Evolutionary conservation across 1,284 basidiomycete genomes (phyloP), one percentile per base, ranked within the genome.

Genomic region (Ceratobasidium sp.): DNA sequence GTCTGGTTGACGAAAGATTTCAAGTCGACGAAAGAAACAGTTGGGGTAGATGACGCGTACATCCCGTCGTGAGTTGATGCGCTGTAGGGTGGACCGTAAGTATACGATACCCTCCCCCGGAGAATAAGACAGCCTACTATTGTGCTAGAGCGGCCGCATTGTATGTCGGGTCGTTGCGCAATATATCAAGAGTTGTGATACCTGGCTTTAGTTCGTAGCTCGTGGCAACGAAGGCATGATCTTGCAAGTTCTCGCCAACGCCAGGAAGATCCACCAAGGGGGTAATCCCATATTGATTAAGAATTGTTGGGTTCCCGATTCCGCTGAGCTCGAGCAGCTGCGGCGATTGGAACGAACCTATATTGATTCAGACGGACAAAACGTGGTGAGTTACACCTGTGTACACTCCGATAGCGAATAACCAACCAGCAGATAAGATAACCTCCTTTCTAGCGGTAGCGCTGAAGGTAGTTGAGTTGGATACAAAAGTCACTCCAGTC

Each of bases 301-400:
- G 79, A 1, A 85, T 80, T 7, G 77, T 75, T 44, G 81, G 76
- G 60, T 84, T 82, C 0, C 88, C 88, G 65, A 88, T 82, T 8
- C 87, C 87, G 11, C 85, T 87, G n/a, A 87, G 81, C 76, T 88
- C 81, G 2, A 89, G 82, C 4, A 88, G 78, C 33, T 85, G 84
- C 19, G 87, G 86, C 5, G 85, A 84, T 33, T 84, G 82, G 63
- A 88, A 80, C 0, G 83, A 53, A 36, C 75, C 75, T 75, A 22
- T 5, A 9, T n/a, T 22, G n/a, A 57, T 11, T 41, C 36, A 31
- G 9, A n/a, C 11, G 11, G 36, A 11, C 11, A 41, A 41, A 41
- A 41, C 11, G 36, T 41, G 11, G 36, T 41, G 4, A 41, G 36
- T 41, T 41, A 11, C 36, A 41, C 6, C 4, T 11, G 11, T 19